phyloP scores from a whole-genome alignment of 805 yeast species.

The Pichia paraexigua region DNA sequence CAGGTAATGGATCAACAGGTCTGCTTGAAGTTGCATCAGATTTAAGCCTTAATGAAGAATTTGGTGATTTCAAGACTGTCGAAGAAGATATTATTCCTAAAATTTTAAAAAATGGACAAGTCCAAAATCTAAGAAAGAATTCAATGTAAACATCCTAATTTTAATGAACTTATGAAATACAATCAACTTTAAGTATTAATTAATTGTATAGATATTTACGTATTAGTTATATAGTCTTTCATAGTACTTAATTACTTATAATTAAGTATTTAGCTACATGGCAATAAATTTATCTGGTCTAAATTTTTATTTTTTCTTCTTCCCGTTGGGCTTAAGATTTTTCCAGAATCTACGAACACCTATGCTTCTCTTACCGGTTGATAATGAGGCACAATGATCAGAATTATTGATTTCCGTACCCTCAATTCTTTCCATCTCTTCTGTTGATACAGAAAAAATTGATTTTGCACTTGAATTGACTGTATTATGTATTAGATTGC shows the following conservation, averaged over 20 bases:
- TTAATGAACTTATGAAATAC: background rate
- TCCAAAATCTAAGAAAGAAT: constrained; percentile 27
- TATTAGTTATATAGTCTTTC: too few relatives aligned
- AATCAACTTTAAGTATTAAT: background rate
- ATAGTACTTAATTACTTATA: background rate
- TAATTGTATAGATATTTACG: too few relatives aligned
- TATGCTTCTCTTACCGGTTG: background rate
- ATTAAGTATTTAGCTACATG: background rate
- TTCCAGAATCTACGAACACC: constrained; percentile 7
- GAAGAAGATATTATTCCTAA: constrained; percentile 42
- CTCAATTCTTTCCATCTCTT: background rate
- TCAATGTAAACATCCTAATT: background rate
- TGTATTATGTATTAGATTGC: constrained; percentile 9
- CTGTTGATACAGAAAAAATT: background rate
- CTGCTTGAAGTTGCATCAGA: constrained; percentile 64
- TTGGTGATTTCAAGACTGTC: constrained; percentile 50
- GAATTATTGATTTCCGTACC: background rate
- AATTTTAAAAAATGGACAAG: constrained; percentile 54
- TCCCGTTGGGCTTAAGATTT: background rate
- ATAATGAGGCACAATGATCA: background rate
- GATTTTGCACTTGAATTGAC: background rate
- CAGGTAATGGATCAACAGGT: constrained; percentile 65
- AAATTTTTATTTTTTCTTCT: background rate
- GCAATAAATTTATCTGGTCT: background rate
- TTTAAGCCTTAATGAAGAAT: constrained; percentile 55